Conservation (phyloP, 345 rosid genomes). For the Turnera subulata region DNA sequence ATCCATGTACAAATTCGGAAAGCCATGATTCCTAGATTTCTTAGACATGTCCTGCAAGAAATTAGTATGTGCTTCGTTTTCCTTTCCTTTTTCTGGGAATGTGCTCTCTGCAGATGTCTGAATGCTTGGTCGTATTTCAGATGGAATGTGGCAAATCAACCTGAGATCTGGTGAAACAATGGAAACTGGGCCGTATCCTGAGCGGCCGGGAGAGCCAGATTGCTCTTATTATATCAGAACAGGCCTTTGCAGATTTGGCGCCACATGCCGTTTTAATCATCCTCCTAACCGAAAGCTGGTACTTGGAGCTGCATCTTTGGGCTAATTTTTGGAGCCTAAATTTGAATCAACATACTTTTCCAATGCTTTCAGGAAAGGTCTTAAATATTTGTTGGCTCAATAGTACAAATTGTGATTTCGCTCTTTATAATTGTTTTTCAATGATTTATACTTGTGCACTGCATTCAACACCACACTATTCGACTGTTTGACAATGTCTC, state of each 20-base stretch:
- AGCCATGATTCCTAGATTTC: too few relatives aligned
- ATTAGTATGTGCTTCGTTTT: too few relatives aligned
- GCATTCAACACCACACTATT: too few relatives aligned
- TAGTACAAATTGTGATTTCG: background rate
- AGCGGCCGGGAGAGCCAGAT: constrained; percentile 90
- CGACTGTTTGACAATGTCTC: background rate
- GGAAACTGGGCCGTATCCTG: constrained; percentile 76
- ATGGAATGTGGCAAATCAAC: constrained; percentile 87
- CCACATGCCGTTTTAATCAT: constrained; percentile 62
- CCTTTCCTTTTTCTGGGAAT: too few relatives aligned
- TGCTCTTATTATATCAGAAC: constrained; percentile 97
- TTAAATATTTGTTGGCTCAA: too few relatives aligned
- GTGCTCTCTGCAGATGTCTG: too few relatives aligned
- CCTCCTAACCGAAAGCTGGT: constrained; percentile 96
- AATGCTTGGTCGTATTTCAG: too few relatives aligned
- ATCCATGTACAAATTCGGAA: too few relatives aligned
- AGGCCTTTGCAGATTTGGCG: constrained; percentile 91
- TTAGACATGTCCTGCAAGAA: too few relatives aligned
- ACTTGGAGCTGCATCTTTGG: constrained; percentile 21
- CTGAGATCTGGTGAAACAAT: constrained; percentile 60
- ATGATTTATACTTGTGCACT: too few relatives aligned
- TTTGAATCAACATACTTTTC: constrained; percentile 4
- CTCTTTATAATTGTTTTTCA: too few relatives aligned
- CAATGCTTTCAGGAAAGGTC: background rate
- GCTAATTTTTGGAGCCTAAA: constrained; percentile 1